These are phyloP conservation scores for Prunus armeniaca DNA, from an alignment of 306 rosid genomes.

Conservation along the genomic window DNA sequence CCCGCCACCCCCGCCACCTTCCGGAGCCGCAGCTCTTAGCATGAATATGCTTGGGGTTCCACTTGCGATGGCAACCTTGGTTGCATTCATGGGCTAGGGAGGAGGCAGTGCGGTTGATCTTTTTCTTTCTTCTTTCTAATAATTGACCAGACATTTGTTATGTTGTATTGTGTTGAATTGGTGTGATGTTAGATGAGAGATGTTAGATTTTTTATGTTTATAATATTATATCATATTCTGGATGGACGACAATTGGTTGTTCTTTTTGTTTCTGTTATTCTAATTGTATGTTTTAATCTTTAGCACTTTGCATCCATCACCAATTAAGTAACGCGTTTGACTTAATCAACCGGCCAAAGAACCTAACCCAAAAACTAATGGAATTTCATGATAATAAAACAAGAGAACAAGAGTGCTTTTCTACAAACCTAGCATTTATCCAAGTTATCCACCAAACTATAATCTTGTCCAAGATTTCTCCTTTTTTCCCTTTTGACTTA, in stretches of 20 bases:
- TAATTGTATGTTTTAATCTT: too few species aligned
- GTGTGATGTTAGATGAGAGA: background rate
- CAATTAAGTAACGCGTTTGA: too few species aligned
- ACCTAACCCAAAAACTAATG: too few species aligned
- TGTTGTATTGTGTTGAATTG: constrained; percentile 24
- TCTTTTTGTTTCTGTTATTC: background rate
- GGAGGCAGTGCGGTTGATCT: constrained; percentile 59
- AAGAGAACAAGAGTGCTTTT: too few species aligned
- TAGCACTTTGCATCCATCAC: too few species aligned
- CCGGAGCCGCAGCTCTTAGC: constrained; percentile 26
- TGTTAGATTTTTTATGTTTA: constrained; percentile 3
- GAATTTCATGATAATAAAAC: too few species aligned
- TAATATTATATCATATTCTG: background rate
- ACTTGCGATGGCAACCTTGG: constrained; percentile 25
- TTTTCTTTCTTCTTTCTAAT: constrained; percentile 13
- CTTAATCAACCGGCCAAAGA: too few species aligned
- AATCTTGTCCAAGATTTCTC: too few species aligned
- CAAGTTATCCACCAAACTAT: too few species aligned
- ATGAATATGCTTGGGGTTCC: constrained; percentile 37
- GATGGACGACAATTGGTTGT: constrained; percentile 2
- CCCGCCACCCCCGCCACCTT: constrained; percentile 30
- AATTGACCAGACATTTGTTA: background rate
- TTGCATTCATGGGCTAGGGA: constrained; percentile 53
- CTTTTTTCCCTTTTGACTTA: too few species aligned
- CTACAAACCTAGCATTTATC: too few species aligned